Evolutionary conservation across 1,284 basidiomycete genomes (phyloP).

Genomic region (Trichosporon ovoides): DNA sequence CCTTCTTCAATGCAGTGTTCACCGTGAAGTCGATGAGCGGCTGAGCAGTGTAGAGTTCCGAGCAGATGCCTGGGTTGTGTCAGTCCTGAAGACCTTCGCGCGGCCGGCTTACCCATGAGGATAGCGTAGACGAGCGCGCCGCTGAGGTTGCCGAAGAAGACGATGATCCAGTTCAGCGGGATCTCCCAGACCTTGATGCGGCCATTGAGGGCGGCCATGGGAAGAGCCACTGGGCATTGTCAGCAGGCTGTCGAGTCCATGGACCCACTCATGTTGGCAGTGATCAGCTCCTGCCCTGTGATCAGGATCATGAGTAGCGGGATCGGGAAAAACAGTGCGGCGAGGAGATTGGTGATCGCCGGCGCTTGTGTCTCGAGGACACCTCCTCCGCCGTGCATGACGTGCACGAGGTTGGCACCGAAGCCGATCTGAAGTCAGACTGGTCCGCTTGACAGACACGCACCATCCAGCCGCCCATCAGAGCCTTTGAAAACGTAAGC

Average conservation of each 20-base stretch:
- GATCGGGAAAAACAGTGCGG: constrained; percentile 27
- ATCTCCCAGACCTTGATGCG: constrained; percentile 25
- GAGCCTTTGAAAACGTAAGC: constrained; percentile 26
- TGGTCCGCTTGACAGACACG: neutral
- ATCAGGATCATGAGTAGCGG: constrained; percentile 29
- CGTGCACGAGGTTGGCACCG: constrained; percentile 25
- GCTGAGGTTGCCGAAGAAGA: constrained; percentile 44
- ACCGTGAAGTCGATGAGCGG: constrained; percentile 18
- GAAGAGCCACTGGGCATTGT: constrained; percentile 18
- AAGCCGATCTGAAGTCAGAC: constrained; percentile 13
- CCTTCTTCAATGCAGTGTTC: constrained; percentile 23
- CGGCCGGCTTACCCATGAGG: constrained; percentile 22
- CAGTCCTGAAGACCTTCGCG: neutral
- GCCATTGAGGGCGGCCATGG: constrained; percentile 25
- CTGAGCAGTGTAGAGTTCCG: constrained; percentile 17
- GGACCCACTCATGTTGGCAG: constrained; percentile 25
- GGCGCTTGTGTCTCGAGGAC: constrained; percentile 21
- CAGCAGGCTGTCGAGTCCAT: neutral
- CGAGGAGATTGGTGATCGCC: constrained; percentile 21
- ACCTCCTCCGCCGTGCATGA: constrained; percentile 22
- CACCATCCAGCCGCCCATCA: constrained; percentile 28
- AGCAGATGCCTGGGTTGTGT: constrained; percentile 18
- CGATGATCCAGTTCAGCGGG: constrained; percentile 40
- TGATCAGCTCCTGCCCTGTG: constrained; percentile 26
- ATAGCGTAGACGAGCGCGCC: constrained; percentile 39